Conservation (phyloP, 2,329 filamentous ascomycete genomes). For the Venturia asperata region DNA sequence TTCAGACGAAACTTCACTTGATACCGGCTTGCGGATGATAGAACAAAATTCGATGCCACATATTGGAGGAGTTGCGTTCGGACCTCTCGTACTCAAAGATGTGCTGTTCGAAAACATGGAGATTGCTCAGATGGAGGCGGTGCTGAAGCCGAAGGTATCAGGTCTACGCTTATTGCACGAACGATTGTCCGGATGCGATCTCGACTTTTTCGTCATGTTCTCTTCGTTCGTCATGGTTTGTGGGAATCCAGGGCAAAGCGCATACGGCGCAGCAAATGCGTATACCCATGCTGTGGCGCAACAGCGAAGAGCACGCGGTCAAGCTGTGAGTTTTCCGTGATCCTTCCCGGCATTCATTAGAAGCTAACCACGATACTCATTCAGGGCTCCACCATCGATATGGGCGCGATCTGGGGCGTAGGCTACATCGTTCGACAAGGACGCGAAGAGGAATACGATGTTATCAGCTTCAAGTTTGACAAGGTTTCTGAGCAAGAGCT, state of each 20-base stretch:
- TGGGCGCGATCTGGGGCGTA: constrained; percentile 8
- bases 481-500: constrained; percentile 22
- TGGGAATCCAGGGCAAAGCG: constrained; percentile 24
- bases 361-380: not conserved
- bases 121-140: constrained; percentile 6
- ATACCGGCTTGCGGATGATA: not conserved
- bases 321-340: constrained; percentile 9
- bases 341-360: not conserved
- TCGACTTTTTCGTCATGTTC: constrained; percentile 28
- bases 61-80: constrained; percentile 9
- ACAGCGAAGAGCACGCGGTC: constrained; percentile 29
- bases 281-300: constrained; percentile 38
- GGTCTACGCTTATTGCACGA: constrained; percentile 21
- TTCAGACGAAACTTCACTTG: constrained; percentile 3
- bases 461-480: constrained; percentile 6
- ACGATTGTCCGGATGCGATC: constrained; percentile 19
- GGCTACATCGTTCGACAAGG: constrained; percentile 13
- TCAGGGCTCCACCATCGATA: constrained; percentile 12
- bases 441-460: constrained; percentile 14
- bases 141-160: not conserved
- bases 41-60: constrained; percentile 3
- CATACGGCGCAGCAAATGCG: constrained; percentile 25
- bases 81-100: constrained; percentile 10
- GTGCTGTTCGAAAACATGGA: constrained; percentile 12
- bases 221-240: constrained; percentile 23